phyloP scores from a whole-genome alignment of 371 early-diverging fungal genomes.

The Mucor racemosus region DNA sequence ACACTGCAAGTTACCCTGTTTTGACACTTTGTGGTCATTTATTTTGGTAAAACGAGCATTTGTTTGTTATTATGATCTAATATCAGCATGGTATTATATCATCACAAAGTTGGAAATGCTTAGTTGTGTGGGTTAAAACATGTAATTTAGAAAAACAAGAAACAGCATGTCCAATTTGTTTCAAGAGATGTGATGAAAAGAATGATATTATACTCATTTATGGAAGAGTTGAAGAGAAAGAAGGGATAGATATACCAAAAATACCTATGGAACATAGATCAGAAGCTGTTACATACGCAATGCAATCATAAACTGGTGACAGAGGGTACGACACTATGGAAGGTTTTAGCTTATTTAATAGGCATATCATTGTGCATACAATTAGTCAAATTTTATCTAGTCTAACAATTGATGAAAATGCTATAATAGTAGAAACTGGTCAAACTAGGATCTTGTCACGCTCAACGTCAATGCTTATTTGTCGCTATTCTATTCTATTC shows the following conservation, averaged over 20 bases:
- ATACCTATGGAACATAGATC: neutral
- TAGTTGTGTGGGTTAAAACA: neutral
- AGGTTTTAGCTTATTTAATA: neutral
- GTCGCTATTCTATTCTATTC: constrained; percentile 8
- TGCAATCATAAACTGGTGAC: neutral
- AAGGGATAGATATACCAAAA: neutral
- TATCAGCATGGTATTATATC: neutral
- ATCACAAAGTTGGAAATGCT: neutral
- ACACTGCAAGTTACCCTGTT: constrained; percentile 2
- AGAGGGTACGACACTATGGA: neutral
- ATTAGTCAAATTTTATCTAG: neutral
- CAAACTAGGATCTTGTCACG: neutral
- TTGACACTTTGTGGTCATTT: constrained; percentile 8
- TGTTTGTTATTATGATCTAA: constrained; percentile 5
- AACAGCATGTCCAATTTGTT: neutral
- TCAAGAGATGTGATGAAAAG: neutral
- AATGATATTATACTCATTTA: neutral
- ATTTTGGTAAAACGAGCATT: neutral
- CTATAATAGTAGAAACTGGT: neutral
- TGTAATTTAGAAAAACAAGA: neutral
- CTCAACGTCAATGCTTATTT: neutral
- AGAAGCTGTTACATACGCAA: neutral
- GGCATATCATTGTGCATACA: neutral
- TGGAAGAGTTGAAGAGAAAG: neutral
- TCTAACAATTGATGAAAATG: neutral